Base-by-base conservation (phyloP, 305 asterid species). In the Ruellia speciosa region DNA sequence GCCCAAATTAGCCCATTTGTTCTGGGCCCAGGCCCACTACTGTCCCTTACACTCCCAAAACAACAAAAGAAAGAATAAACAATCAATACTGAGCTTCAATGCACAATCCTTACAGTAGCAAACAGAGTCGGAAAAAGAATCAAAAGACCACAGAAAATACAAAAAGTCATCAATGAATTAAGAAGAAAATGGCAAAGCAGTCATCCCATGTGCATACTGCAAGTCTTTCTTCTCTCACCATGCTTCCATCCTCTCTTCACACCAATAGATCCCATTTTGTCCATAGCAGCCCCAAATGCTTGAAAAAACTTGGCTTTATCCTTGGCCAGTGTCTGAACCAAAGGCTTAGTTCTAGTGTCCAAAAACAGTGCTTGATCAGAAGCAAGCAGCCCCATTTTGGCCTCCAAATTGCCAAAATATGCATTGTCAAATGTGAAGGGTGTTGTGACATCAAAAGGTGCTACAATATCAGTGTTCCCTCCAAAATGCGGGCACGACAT, bases 371-470 rank as follows among this genome's bases (percentile, higher is more conserved):
- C 87, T 63, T 92, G 90, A 66, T 88, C 99, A 56, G 96, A 73
- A 2, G 75, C 81, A 62, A 92, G 57, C 66, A 92, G 24, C 13
- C 99, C 94, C 80, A 88, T 45, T 57, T 84, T 86, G 28, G 87
- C 81, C 74, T 77, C 88, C 57, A 92, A 63, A 59, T 92, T 92
- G 65, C 95, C 93, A 75, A 85, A 92, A 66, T 88, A 88, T 14
- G 92, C 93, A 59, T 84, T 88, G 66, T 88, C 95, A 35, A 92
- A 85, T 12, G 81, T 13, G 63, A 92, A 88, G n/a, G 99, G 94
- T 14, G 96, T 92, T 47, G 87, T 80, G 24, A 88, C 99, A 71
- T 92, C 99, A 71, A 86, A 82, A 41, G 99, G 96, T 45, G 84
- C 94, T 14, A 92, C 87, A 18, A 84, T 59, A 52, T 86, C 93